phyloP scores from a whole-genome alignment of 1,284 basidiomycete species.

The Pterulicium gracile region DNA sequence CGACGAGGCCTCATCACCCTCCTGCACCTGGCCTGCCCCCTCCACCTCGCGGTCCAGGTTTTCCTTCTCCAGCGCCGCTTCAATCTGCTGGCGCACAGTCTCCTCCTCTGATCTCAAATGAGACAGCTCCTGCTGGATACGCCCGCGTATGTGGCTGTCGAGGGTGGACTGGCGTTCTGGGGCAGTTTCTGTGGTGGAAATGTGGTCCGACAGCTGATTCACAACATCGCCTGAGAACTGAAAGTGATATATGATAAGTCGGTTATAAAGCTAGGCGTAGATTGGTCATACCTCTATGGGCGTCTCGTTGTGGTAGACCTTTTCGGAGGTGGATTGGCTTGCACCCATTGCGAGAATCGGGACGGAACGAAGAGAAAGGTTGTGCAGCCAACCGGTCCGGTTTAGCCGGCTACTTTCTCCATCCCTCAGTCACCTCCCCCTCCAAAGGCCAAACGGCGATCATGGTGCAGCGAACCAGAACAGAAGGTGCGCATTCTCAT shows the following conservation, averaged over 20 bases:
- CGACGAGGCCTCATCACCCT: slow-evolving; percentile 19
- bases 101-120: slow-evolving; percentile 57
- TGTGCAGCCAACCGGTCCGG: too few species aligned
- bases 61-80: slow-evolving; percentile 65
- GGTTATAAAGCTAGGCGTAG: slow-evolving; percentile 3
- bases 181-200: slow-evolving; percentile 42
- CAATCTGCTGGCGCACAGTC: slow-evolving; percentile 53
- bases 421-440: too few species aligned
- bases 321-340: slow-evolving; percentile 51
- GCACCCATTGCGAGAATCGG: slow-evolving; percentile 40
- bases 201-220: slow-evolving; percentile 58
- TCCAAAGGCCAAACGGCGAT: too few species aligned
- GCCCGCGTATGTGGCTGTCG: slow-evolving; percentile 54
- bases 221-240: slow-evolving; percentile 73
- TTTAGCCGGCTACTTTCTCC: too few species aligned
- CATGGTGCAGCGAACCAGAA: slow-evolving; percentile 1
- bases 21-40: slow-evolving; percentile 31
- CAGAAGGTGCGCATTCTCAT: background rate
- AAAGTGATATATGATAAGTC: background rate
- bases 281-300: slow-evolving; percentile 45
- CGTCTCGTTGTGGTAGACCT: slow-evolving; percentile 51
- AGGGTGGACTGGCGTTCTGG: slow-evolving; percentile 60
- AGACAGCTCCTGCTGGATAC: slow-evolving; percentile 55
- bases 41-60: slow-evolving; percentile 61
- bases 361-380: background rate